A percentile compares a stretch with the other conserved stretches of the same genome.
These are phyloP conservation scores for Lactarius evosmus DNA, from an alignment of 768 basidiomycete genomes.

Conservation along the genomic window DNA sequence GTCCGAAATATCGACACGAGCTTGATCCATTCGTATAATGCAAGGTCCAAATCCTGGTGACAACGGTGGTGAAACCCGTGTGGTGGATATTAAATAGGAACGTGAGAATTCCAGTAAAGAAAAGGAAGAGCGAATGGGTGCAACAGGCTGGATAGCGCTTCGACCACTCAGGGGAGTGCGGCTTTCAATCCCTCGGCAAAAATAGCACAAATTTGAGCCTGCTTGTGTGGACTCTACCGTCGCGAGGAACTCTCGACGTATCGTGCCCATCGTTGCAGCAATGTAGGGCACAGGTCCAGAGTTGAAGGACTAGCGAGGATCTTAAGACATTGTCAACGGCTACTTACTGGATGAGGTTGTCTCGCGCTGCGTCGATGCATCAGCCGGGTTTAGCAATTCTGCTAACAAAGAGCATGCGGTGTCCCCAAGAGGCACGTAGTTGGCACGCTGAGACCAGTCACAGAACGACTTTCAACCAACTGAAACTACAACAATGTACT, in stretches of 20 bases:
- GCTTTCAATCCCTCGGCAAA: background rate
- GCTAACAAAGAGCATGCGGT: too few relatives aligned
- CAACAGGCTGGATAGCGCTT: background rate
- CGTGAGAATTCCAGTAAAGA: background rate
- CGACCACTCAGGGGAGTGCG: background rate
- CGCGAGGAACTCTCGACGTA: background rate
- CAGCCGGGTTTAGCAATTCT: too few relatives aligned
- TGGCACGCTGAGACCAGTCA: too few relatives aligned
- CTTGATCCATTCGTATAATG: background rate
- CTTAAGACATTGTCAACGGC: too few relatives aligned
- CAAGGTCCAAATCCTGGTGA: too few relatives aligned
- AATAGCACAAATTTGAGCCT: background rate
- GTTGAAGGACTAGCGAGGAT: too few relatives aligned
- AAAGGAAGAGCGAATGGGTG: constrained; percentile 4
- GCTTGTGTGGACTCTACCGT: background rate
- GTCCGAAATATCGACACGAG: background rate
- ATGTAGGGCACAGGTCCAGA: background rate
- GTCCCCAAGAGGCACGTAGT: too few relatives aligned
- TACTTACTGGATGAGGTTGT: too few relatives aligned
- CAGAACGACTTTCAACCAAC: background rate
- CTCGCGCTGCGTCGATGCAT: too few relatives aligned
- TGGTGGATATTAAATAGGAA: constrained; percentile 1
- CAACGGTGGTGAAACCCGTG: background rate
- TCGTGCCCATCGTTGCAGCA: constrained; percentile 6
- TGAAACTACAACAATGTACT: background rate